Conservation (phyloP, 768 basidiomycete genomes). For the Leccinum subtestaceum region DNA sequence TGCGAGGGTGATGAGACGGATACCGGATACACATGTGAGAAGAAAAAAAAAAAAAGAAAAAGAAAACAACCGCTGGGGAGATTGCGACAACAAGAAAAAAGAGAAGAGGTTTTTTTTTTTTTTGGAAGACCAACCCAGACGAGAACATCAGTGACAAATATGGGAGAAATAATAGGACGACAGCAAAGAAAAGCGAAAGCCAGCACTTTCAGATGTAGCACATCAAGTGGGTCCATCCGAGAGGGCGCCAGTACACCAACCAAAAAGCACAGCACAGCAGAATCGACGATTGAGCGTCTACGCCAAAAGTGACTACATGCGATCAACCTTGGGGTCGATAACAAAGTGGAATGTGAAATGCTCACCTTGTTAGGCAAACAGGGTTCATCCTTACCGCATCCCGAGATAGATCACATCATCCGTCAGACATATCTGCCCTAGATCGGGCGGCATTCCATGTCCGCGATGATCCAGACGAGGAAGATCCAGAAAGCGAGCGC, state of each 20-base stretch:
- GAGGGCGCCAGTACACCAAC: background rate
- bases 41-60: background rate
- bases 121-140: background rate
- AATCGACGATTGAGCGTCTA: background rate
- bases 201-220: background rate
- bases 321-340: background rate
- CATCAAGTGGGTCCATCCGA: background rate
- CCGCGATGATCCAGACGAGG: conserved; percentile 23
- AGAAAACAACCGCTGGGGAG: background rate
- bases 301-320: background rate
- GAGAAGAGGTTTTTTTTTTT: background rate
- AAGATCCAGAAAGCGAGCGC: conserved; percentile 9
- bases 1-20: background rate
- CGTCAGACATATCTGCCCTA: conserved; percentile 8
- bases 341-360: background rate
- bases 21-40: background rate
- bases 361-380: conserved; percentile 1
- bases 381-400: background rate
- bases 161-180: background rate
- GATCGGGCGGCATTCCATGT: conserved; percentile 14
- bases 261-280: background rate
- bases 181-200: background rate
- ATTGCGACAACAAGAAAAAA: background rate
- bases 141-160: background rate
- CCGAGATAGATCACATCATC: background rate